Evolutionary conservation across 495 filamentous ascomycete genomes (phyloP), one percentile per base, ranked within the genome.

Genomic region (Symbiotaphrina buchneri): DNA sequence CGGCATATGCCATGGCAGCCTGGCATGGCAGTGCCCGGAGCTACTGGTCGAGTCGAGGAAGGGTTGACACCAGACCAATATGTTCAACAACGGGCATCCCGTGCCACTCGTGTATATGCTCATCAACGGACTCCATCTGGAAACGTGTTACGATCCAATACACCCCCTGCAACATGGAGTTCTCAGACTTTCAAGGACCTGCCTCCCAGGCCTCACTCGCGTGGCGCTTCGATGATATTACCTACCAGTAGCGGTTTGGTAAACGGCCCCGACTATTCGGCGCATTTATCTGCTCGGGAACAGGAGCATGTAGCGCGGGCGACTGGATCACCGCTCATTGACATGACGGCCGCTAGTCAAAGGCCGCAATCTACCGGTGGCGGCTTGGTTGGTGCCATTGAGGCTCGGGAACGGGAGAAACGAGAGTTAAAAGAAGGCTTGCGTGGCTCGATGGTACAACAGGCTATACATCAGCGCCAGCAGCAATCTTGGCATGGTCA

Each of bases 281-380:
- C 58, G 2, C 66, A 73, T 33, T 64, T 93, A 13, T 85, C 83
- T 10, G 85, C 85, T n/a, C 74, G 78, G 5, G 85, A 95, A 47
- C 85, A 92, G 44, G 81, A 92, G 47, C 75, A 91, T 43, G 71
- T 95, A 18, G 78, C 85, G n/a, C 67, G 81, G 20, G 59, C 79
- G 37, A 93, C 85, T 5, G 78, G 79, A 0, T 74, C 71, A 1
- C 74, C 85, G 2, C 60, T 95, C 38, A 70, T 91, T 40, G 72
- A 71, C 21, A 55, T 87, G 45, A 66, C 67, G 14, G 48, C 40
- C 14, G 59, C 65, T 7, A 64, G 57, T 20, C 56, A 51, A 20
- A 56, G 54, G 34, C 47, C 54, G 0, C 48, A 53, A 11, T 58
- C 61, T 22, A 55, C 61, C 19, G 55, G 62, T 11, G 56, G 45